A percentile compares a stretch with the other conserved stretches of the same genome.
phyloP scores from a whole-genome alignment of 345 rosid species.

The Aquilaria malaccensis region DNA sequence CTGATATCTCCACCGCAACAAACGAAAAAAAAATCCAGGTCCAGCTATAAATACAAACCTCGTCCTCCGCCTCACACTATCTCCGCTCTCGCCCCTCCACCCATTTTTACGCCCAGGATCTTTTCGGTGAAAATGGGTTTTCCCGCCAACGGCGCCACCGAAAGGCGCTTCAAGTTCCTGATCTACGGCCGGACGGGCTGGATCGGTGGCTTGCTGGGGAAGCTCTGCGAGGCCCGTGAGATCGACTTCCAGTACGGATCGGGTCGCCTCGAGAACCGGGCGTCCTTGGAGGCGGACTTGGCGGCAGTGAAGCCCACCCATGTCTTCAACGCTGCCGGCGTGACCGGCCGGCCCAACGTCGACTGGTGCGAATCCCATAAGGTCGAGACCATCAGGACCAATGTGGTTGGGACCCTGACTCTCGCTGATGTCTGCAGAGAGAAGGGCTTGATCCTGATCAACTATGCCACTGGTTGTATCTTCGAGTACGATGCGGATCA shows the following conservation, averaged over 20 bases:
- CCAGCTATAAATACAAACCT: no score
- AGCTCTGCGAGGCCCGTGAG: constrained; percentile 57
- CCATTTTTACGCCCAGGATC: no score
- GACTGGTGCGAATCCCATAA: constrained; percentile 96
- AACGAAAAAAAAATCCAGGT: no score
- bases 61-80: neutral
- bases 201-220: constrained; percentile 87
- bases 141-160: constrained; percentile 39
- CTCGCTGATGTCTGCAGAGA: constrained; percentile 78
- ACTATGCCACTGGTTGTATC: constrained; percentile 87
- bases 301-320: constrained; percentile 60
- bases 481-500: constrained; percentile 78
- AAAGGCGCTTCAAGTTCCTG: constrained; percentile 50
- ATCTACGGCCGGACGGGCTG: constrained; percentile 93
- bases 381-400: constrained; percentile 86
- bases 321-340: constrained; percentile 94
- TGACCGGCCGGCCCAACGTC: constrained; percentile 88
- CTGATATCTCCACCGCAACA: no score
- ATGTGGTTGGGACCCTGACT: constrained; percentile 81
- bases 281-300: constrained; percentile 57
- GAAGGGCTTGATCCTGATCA: constrained; percentile 60
- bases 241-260: constrained; percentile 64
- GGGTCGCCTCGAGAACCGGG: constrained; percentile 78
- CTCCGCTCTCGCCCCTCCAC: constrained; percentile 13
- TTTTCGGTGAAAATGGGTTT: constrained; percentile 31